Evolutionary conservation across 768 basidiomycete genomes (phyloP), one percentile per base, ranked within the genome.

Genomic region (Lenzites betulinus): DNA sequence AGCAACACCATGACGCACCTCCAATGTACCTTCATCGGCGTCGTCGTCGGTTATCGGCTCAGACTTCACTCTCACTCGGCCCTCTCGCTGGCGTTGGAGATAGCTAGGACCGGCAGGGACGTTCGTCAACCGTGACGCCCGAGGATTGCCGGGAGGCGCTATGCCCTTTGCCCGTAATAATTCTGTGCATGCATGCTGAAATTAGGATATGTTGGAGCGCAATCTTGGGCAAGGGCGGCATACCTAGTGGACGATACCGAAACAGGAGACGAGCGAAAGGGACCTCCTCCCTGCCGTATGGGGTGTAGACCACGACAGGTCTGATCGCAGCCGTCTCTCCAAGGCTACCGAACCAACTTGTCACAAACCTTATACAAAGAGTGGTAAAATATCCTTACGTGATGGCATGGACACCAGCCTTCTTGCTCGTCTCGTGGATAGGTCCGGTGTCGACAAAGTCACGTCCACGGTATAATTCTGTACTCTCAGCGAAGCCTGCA

Each of bases 131-230:
- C n/a, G n/a, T 7, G 35, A 13, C 35, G 13, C 35, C 7, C 7
- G 38, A 13, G 11, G 38, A 13, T 13, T 13, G 3, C 7, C 38
- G 4, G 15, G 39, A 15, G 60, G 54, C 16, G 55, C 50, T 2
- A 62, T 51, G 18, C 54, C 54, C 6, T 57, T 41, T 7, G 60
- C 60, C n/a, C 52, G 54, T 13, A 62, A 44, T 7, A 57, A 26
- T 12, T 35, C 60, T 56, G 26, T 39, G 4, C 13, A 16, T 16
- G 7, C 13, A 36, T 13, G 6, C 18, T 3, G 18, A 3, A 39
- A 3, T 13, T 39, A 18, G 11, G 38, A 13, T 18, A 15, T 39
- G 38, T 39, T 4, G 7, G 4, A 4, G 15, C 38, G 35, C 4
- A 39, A 3, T 7, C 38, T 18, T 39, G 4, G 13, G 15, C 15